These are phyloP conservation scores for Apostasia ramifera DNA, from an alignment of 106 monocot species.

Conservation along the genomic window DNA sequence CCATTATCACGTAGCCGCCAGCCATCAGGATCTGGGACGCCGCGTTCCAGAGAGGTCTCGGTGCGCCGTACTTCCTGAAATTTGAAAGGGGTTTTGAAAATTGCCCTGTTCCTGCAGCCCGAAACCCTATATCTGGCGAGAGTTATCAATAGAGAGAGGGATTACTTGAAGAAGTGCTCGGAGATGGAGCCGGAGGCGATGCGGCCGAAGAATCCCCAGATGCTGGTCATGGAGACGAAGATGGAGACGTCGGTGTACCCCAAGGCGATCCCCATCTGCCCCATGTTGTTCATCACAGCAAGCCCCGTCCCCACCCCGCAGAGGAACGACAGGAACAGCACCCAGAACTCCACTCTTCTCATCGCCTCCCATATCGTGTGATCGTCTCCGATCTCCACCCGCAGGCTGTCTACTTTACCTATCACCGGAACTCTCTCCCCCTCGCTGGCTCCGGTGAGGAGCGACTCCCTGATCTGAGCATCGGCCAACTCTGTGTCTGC, in stretches of 20 bases:
- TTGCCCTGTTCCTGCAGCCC: no score
- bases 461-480: conserved; percentile 8
- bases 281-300: conserved; percentile 90
- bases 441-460: not conserved
- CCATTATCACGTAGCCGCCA: conserved; percentile 68
- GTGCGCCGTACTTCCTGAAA: conserved; percentile 51
- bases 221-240: conserved; percentile 61
- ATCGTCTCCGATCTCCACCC: conserved; percentile 68
- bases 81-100: no score
- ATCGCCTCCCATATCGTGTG: conserved; percentile 64
- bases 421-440: not conserved
- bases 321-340: conserved; percentile 78
- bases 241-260: conserved; percentile 66
- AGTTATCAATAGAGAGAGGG: not conserved
- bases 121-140: no score
- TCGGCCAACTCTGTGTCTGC: not conserved
- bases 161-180: conserved; percentile 65
- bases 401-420: conserved; percentile 1
- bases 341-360: conserved; percentile 67
- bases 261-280: conserved; percentile 46
- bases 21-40: conserved; percentile 87
- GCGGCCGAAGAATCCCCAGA: conserved; percentile 72
- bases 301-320: conserved; percentile 92
- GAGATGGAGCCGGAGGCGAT: conserved; percentile 64
- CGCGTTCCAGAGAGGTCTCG: conserved; percentile 91